Evolutionary conservation across 306 rosid species (phyloP).

Genomic region (Ziziphus jujuba): DNA sequence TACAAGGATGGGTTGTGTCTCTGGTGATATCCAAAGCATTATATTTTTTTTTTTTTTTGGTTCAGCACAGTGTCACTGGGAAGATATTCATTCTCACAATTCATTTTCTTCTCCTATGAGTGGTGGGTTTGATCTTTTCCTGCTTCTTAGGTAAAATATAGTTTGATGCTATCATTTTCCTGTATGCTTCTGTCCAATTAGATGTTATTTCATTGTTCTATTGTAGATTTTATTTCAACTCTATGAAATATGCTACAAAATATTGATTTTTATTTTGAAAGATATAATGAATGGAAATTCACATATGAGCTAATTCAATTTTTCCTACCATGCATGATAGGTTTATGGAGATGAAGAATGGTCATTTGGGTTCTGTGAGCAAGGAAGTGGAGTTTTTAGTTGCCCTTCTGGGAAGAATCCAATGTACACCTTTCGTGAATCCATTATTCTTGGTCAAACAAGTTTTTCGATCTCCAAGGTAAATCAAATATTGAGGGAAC

Average conservation of each 20-base stretch:
- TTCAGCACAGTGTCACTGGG: no score
- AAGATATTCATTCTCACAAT: no score
- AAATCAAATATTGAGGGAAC: conserved; percentile 92
- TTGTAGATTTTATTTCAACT: no score
- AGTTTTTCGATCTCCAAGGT: conserved; percentile 64
- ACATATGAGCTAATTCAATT: conserved; percentile 17
- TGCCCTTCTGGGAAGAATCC: conserved; percentile 92
- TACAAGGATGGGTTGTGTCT: no score
- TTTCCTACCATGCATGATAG: conserved; percentile 39
- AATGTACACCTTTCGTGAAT: conserved; percentile 89
- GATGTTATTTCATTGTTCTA: no score
- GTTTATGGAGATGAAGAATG: conserved; percentile 92
- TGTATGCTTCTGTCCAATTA: neutral
- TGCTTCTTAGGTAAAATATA: neutral
- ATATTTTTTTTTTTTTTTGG: no score
- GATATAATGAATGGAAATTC: neutral
- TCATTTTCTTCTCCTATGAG: no score
- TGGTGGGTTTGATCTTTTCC: neutral
- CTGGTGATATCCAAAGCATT: no score
- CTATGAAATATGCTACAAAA: neutral
- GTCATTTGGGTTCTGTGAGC: conserved; percentile 99
- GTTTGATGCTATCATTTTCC: neutral
- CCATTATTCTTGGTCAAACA: conserved; percentile 70
- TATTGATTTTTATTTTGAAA: neutral
- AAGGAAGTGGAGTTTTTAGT: conserved; percentile 94